Base-by-base conservation (phyloP, 441 rosid species). In the Rhodomyrtus psidioides region DNA sequence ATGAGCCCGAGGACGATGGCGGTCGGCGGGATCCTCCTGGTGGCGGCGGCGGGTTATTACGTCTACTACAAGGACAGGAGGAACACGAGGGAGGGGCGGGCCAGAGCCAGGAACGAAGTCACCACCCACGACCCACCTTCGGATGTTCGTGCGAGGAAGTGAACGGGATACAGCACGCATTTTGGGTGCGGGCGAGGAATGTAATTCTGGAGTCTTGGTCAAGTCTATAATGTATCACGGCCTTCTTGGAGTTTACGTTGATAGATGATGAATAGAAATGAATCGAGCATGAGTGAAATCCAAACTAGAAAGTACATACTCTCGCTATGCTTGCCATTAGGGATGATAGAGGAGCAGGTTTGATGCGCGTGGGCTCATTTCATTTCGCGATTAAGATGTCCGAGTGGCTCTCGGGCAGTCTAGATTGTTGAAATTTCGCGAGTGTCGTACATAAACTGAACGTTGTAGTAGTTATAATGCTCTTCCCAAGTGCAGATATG, bases 101-200 rank as follows among this genome's bases (percentile, higher is more conserved):
- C 26, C 15, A 65, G 7, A 12, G 76, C 19, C 46, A 44, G 76
- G 76, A 65, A 65, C 46, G 46, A 44, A 65, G 46, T 34, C 76
- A 65, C 76, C 76, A 34, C 76, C 15, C 76, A 34, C 26, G 76
- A 65, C 76, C 46, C 46, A 39, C 46, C 76, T 19, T 65, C 26
- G 46, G 76, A 65, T 65, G 76, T 34, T 9, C 76, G 76, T 9
- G 0, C 76, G 4, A 65, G 76, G 46, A 65, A 65, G 76, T 65
- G 15, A 65, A 34, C 1, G 10, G 5, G 2, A 0, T 0, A 9
- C 26, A 21, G 17, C n/a, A 16, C 2, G 26, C 76, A 19, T 0
- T 51, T 51, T 51, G 53, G 53, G 16, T 13, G 53, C 5, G 51
- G 51, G 53, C 53, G 76, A 65, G 0, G 8, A 26, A 65, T 19